Base-by-base conservation (phyloP, 2,329 filamentous ascomycete species). In the Scedosporium dehoogii region DNA sequence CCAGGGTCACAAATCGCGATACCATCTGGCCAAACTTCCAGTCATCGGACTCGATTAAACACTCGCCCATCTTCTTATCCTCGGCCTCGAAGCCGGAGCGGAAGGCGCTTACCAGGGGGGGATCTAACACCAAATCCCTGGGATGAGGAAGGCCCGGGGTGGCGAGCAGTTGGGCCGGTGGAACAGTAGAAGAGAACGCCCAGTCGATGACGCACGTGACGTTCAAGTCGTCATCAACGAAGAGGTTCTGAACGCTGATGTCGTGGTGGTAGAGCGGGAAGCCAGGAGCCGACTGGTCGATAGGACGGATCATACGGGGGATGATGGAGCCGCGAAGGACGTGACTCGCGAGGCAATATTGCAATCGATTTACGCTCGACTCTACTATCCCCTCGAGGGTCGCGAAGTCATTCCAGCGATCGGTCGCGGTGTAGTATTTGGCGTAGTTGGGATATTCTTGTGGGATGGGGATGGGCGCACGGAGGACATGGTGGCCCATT, bases 161-260 rank as follows among this genome's bases (percentile, higher is more conserved):
- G 33, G 62, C 57, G 51, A 64, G 63, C 21, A 66, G 62, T 58
- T 65, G 60, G 57, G 64, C 63, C 48, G 61, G 51, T 67, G 65
- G 66, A 62, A 69, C 67, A 61, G 68, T 70, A 33, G 68, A 70
- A 21, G 65, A 65, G 44, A 68, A 70, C 10, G 65, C 66, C 69
- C 67, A 71, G 66, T 71, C 68, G 62, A 71, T 70, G 53, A 71
- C 63, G 63, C 68, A 71, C 10, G 67, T 71, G 59, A 70, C 69
- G 41, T 72, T 70, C 59, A 70, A 67, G 56, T 70, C 65, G 41
- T 67, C 61, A 61, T 70, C 69, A 61, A 70, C 65, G 60, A 70
- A 72, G 33, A 70, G 65, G 58, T 72, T 70, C 16, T 65, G 62
- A 12, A 62, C 53, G 57, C 67, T 69, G 53, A 71, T 57, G 60